Base-by-base conservation (phyloP, 169 alveolate genomes). In the Plasmodium vivax region DNA sequence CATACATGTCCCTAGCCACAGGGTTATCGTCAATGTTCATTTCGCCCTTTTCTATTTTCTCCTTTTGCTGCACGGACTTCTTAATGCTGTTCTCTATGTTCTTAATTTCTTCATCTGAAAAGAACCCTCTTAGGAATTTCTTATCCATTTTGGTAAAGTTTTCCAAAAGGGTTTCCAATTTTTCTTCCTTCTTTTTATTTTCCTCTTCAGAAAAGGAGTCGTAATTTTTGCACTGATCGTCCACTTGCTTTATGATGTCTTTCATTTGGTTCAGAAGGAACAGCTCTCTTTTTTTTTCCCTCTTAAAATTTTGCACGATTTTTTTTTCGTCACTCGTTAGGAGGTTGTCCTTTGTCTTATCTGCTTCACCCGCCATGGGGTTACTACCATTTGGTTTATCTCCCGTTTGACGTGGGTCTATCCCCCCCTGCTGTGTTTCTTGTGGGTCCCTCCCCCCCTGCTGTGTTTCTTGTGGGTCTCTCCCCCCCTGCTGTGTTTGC, bases 71-170 rank as follows among this genome's bases (percentile, higher is more conserved):
- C 7, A 91, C 16, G 32, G 95, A 82, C 19, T 72, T 58, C 56
- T 51, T 91, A 51, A 91, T 91, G 32, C 85, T 71, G 45, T 82
- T 82, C 56, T 91, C 95, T 41, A 91, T 91, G 77, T 91, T 91
- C 74, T 45, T 72, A 43, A 91, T 91, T 68, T 91, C 95, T 82
- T 91, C 95, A 82, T 91, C 95, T 45, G 95, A 91, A 47, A 91
- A 91, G 36, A 91, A 91, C 19, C 79, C 85, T 77, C 75, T 91
- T 77, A 91, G 72, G 34, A 82, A 91, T 19, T 72, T 91, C 71
- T 82, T 91, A 47, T 91, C 95, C 77, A 91, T 81, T 82, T 91
- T 91, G 27, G 95, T 91, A 77, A 91, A 91, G n/a, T 91, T 91
- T 91, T 91, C 95, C 54, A 91, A 71, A n/a, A 91, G 81, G 3